Evolutionary conservation across 202 grass and related monocot species (phyloP).

Genomic region (Cymbopogon flexuosus): DNA sequence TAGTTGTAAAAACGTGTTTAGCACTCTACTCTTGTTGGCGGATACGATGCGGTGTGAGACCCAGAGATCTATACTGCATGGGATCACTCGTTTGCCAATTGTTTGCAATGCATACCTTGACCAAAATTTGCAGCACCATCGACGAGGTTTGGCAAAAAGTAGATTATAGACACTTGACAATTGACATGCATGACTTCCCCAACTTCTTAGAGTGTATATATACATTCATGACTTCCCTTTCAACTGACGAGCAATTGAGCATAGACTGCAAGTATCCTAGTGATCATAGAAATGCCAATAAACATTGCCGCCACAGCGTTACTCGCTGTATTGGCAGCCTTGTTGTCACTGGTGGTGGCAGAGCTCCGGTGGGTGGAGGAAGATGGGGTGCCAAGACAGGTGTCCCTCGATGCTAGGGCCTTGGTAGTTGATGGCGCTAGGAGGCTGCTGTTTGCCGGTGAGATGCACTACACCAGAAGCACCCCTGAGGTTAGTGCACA

Average conservation of each 20-base stretch:
- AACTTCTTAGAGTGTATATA: neutral
- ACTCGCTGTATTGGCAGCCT: neutral
- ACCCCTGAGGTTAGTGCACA: constrained; percentile 50
- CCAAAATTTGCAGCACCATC: neutral
- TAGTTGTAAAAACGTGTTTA: neutral
- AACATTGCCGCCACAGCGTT: neutral
- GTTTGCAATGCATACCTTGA: neutral
- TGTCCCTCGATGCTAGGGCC: constrained; percentile 42
- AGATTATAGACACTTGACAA: neutral
- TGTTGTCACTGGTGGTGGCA: neutral
- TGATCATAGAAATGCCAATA: neutral
- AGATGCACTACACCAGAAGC: constrained; percentile 75
- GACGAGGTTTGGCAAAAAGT: neutral
- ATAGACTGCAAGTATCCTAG: neutral
- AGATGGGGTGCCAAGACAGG: constrained; percentile 6
- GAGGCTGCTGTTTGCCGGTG: constrained; percentile 69
- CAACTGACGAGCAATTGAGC: neutral
- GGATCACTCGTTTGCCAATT: neutral
- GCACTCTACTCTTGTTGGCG: neutral
- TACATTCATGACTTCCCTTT: neutral
- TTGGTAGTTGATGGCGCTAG: constrained; percentile 56
- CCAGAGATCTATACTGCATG: neutral
- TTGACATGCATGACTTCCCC: neutral
- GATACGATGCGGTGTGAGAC: neutral
- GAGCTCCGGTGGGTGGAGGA: neutral